Evolutionary conservation across 495 filamentous ascomycete genomes (phyloP), one percentile per base, ranked within the genome.

Genomic region (Trichodelitschia bisporula): DNA sequence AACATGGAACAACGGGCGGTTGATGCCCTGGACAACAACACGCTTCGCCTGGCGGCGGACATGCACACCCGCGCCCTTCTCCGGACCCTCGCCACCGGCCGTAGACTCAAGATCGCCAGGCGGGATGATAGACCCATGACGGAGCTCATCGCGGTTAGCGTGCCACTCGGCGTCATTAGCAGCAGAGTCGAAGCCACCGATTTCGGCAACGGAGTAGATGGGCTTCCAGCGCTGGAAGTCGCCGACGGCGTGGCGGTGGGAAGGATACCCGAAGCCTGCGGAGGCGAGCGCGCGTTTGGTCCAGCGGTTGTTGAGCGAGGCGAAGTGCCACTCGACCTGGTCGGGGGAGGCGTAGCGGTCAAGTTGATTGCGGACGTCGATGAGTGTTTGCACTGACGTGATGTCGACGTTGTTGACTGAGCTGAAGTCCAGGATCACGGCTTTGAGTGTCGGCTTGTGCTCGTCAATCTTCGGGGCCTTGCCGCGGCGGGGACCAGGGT

Each of bases 351-450:
- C 65, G 47, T 92, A 91, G 10, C 71, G 63, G 49, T 95, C 86
- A 14, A 97, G 69, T 47, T 95, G 89, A 50, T 95, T 97, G 48
- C 86, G 82, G 2, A 97, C 79, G 41, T 97, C 86, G 50, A 97
- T 91, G 23, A 97, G 57, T 48, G 86, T 75, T 55, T 97, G 86
- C 1, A 93, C 65, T 0, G 80, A 90, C 1, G 86, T 93, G 33
- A 90, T 67, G 41, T 97, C 86, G 29, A 93, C 77, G 41, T 93
- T 83, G 54, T 97, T 93, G 41, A 97, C 86, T 0, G 78, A 82
- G 23, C 72, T 77, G 51, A 97, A 89, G 47, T 97, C 86, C 13
- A 97, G 69, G 34, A 97, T 90, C 43, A 97, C 59, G 24, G 86
- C 84, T 44, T 83, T 83, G 28, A 95, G 64, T 0, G 71, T 77